Evolutionary conservation across 23 red algal species (phyloP).

Genomic region (Gracilaria domingensis): DNA sequence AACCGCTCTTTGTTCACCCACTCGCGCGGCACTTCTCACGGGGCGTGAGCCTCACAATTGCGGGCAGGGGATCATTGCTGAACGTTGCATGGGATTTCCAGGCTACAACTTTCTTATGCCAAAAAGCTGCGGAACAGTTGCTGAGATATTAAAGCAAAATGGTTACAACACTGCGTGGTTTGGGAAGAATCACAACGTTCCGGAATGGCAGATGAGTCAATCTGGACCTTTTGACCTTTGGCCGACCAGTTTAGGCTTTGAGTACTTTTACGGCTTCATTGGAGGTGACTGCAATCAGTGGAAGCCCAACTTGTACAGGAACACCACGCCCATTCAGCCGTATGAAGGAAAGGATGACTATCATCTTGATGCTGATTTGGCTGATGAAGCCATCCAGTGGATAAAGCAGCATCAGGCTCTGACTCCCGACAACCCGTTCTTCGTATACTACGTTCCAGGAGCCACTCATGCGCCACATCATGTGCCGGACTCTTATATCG

Average conservation of each 20-base stretch:
- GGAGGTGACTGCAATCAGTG: slow-evolving; percentile 20
- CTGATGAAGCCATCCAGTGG: slow-evolving; percentile 7
- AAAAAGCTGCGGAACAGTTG: not conserved
- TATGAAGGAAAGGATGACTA: not conserved
- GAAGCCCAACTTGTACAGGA: not conserved
- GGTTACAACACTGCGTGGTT: slow-evolving; percentile 30
- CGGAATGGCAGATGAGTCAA: not conserved
- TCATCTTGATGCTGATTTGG: slow-evolving; percentile 31
- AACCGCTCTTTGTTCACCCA: slow-evolving; percentile 12
- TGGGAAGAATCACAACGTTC: slow-evolving; percentile 45
- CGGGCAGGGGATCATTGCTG: not conserved
- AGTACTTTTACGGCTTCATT: slow-evolving; percentile 26
- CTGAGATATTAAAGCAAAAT: not conserved
- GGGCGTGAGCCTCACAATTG: slow-evolving; percentile 16
- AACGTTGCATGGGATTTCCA: not conserved
- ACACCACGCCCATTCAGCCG: slow-evolving; percentile 27
- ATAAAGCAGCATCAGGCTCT: not conserved
- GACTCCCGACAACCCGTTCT: slow-evolving; percentile 16
- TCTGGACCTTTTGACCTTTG: not conserved
- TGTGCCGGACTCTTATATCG: not conserved
- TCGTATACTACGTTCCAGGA: slow-evolving; percentile 16
- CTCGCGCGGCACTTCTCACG: slow-evolving; percentile 21
- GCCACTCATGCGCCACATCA: slow-evolving; percentile 15
- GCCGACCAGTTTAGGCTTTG: not conserved
- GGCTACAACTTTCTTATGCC: not conserved